Percentiles rank a stretch among this genome's conserved stretches.
Conservation (phyloP, 768 basidiomycete genomes). For the Leccinum longicurvipes region DNA sequence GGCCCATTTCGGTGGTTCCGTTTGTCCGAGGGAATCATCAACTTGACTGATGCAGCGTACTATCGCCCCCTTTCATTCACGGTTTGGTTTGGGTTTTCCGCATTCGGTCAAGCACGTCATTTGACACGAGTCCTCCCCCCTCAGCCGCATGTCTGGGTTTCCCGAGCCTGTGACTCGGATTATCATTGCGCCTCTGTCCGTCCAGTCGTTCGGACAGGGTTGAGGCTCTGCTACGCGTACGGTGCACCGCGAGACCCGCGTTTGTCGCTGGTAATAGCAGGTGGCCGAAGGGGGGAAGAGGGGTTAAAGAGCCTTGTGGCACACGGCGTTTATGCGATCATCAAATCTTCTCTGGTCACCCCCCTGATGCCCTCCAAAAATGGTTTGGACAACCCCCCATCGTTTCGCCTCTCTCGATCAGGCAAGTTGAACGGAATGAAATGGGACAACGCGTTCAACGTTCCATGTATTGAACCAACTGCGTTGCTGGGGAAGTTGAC, state of each 20-base stretch:
- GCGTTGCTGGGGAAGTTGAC: background rate
- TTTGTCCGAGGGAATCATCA: constrained; percentile 16
- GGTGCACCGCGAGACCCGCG: background rate
- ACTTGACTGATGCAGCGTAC: constrained; percentile 9
- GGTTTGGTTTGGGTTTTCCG: constrained; percentile 8
- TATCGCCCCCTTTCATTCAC: constrained; percentile 5
- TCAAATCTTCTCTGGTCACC: background rate
- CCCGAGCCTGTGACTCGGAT: background rate
- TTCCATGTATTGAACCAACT: background rate
- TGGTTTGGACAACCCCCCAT: background rate
- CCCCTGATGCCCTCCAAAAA: background rate
- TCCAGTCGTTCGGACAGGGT: background rate
- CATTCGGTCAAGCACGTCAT: constrained; percentile 11
- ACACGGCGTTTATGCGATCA: background rate
- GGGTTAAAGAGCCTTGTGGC: constrained; percentile 5
- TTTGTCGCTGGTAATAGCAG: background rate
- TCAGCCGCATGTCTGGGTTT: background rate
- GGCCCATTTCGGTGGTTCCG: background rate
- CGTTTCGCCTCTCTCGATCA: background rate
- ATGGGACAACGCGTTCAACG: background rate
- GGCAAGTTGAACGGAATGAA: background rate
- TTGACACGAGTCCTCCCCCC: background rate
- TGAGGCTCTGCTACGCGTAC: background rate
- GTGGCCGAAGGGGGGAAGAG: background rate
- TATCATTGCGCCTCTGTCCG: background rate